A percentile compares a stretch with the other conserved stretches of the same genome.
phyloP scores from a whole-genome alignment of 768 basidiomycete genomes.

The Boletus rubropictus region DNA sequence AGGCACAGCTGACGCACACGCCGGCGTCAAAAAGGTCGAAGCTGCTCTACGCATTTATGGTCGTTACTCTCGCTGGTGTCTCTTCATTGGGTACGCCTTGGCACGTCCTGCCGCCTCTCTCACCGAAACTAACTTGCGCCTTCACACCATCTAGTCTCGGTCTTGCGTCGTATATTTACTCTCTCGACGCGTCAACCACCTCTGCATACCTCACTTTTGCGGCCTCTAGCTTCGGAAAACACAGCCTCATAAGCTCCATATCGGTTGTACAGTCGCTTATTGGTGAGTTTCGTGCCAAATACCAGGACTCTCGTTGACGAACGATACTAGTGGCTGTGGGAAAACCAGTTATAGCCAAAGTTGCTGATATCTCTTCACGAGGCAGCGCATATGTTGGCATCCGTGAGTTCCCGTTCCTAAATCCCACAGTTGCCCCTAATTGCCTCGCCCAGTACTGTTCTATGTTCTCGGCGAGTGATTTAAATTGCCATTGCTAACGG shows the following conservation, averaged over 20 bases:
- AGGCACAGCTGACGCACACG: slow-evolving; percentile 22
- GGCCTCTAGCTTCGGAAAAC: slow-evolving; percentile 45
- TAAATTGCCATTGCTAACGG: background rate
- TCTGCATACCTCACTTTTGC: slow-evolving; percentile 59
- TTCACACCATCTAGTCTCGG: slow-evolving; percentile 38
- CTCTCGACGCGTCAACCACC: slow-evolving; percentile 66
- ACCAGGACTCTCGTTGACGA: slow-evolving; percentile 6
- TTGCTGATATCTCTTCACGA: slow-evolving; percentile 66
- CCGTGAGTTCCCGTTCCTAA: slow-evolving; percentile 35
- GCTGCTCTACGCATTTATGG: slow-evolving; percentile 49
- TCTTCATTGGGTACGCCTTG: slow-evolving; percentile 49
- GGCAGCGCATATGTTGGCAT: slow-evolving; percentile 56
- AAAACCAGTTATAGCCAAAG: slow-evolving; percentile 70
- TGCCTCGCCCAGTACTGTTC: slow-evolving; percentile 39
- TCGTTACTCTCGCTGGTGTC: slow-evolving; percentile 50
- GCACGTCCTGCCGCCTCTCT: background rate
- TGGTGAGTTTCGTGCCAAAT: slow-evolving; percentile 31
- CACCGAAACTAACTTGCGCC: background rate
- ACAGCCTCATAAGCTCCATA: slow-evolving; percentile 52
- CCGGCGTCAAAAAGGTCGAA: slow-evolving; percentile 45
- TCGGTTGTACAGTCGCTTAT: slow-evolving; percentile 51
- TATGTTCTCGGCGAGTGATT: slow-evolving; percentile 50
- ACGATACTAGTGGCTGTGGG: slow-evolving; percentile 35
- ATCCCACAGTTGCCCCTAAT: background rate
- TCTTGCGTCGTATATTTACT: slow-evolving; percentile 72